phyloP scores from a whole-genome alignment of 108 stramenopile genomes.

The Fragilaria crotonensis region DNA sequence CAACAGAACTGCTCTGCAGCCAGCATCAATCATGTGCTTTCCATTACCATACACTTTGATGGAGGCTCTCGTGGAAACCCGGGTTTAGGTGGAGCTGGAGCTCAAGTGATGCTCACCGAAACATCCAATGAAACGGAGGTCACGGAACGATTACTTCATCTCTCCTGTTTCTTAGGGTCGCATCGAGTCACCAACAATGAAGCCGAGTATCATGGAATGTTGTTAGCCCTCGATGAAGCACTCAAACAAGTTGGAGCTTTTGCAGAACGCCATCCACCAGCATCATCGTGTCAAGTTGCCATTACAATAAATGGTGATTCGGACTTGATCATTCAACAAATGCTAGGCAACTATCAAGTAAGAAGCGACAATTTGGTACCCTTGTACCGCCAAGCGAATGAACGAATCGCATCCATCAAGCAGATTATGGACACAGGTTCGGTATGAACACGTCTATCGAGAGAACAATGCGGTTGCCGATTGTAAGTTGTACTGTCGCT shows the following conservation, averaged over 20 bases:
- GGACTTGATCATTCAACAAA: slow-evolving; percentile 67
- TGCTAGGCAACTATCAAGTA: slow-evolving; percentile 52
- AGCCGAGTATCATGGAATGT: slow-evolving; percentile 70
- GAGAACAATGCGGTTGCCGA: slow-evolving; percentile 61
- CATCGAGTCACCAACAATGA: slow-evolving; percentile 58
- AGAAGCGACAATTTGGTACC: slow-evolving; percentile 38
- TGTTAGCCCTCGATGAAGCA: slow-evolving; percentile 36
- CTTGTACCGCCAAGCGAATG: slow-evolving; percentile 19
- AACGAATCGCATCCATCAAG: background rate
- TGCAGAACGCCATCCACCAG: background rate
- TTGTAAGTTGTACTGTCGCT: too few species aligned
- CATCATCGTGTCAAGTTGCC: slow-evolving; percentile 1
- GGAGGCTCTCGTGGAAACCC: slow-evolving; percentile 84
- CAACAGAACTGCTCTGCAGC: background rate
- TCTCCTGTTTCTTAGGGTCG: slow-evolving; percentile 49
- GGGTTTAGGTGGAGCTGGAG: slow-evolving; percentile 73
- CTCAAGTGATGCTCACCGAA: slow-evolving; percentile 33
- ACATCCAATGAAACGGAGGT: background rate
- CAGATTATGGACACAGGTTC: slow-evolving; percentile 1
- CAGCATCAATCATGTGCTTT: too few species aligned
- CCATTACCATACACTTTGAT: slow-evolving; percentile 57
- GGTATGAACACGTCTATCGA: slow-evolving; percentile 63
- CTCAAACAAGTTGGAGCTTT: slow-evolving; percentile 1
- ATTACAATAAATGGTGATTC: slow-evolving; percentile 61
- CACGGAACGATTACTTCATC: background rate